phyloP scores from a whole-genome alignment of 495 filamentous ascomycete genomes.

The Tuber aestivum region DNA sequence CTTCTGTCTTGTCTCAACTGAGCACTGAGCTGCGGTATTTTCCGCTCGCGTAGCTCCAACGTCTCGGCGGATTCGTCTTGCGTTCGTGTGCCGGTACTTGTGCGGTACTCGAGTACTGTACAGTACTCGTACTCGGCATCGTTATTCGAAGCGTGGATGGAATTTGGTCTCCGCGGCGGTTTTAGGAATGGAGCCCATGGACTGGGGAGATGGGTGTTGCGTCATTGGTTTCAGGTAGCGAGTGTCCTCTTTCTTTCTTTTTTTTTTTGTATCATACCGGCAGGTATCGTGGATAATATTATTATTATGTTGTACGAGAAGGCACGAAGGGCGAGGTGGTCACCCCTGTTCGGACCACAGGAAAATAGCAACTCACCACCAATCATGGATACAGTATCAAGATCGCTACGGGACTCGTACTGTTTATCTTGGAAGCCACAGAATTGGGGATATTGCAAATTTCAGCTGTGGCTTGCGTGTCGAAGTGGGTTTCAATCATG shows the following conservation, averaged over 20 bases:
- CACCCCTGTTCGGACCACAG: background rate
- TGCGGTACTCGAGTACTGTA: background rate
- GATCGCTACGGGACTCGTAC: too few species aligned
- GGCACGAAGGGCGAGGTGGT: background rate
- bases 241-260: background rate
- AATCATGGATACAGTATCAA: background rate
- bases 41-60: background rate
- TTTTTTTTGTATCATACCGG: background rate
- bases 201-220: background rate
- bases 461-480: background rate
- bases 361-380: background rate
- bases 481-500: background rate
- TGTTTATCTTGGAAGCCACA: background rate
- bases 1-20: background rate
- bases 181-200: background rate
- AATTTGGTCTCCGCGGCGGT: background rate
- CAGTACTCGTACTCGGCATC: background rate
- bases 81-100: background rate
- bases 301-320: too few species aligned
- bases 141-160: background rate
- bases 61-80: background rate
- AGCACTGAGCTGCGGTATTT: background rate
- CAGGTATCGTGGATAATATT: too few species aligned
- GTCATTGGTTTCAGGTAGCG: slow-evolving; percentile 4
- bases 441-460: background rate